Evolutionary conservation across 2,329 filamentous ascomycete genomes (phyloP), one percentile per base, ranked within the genome.

Genomic region (Incumbomyces delicatus): DNA sequence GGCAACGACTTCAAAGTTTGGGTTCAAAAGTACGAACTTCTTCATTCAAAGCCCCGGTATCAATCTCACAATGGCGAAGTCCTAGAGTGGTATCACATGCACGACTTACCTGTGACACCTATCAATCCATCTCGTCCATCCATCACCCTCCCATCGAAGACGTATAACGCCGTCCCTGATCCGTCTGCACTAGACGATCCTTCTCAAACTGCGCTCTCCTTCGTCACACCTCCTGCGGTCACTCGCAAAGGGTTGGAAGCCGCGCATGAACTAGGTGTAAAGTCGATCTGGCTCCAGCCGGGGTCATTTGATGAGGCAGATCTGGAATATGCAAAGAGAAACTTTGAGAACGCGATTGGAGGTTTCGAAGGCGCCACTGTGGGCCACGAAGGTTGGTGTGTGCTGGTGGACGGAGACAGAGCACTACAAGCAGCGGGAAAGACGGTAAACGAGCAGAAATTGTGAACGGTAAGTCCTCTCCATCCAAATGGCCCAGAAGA

Each of bases 281-380:
- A 78, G 14, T 76, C 85, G 20, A 81, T 95, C 4, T 95, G 87
- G 85, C 69, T 96, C 54, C 92, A 96, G 68, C 92, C 92, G 0
- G 92, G 90, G 1, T 89, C 80, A 13, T 96, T 85, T 61, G 81
- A 95, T 61, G 78, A 85, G 43, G 78, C 80, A 48, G 83, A 87
- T 17, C 61, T 95, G 52, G 69, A 75, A 34, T 88, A 77, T 63
- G 87, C 86, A 2, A 70, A 74, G 50, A 69, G 69, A 38, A 75
- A 83, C 53, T 95, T 92, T 58, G 70, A 80, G 54, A 83, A 71
- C 38, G 74, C 87, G 31, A 82, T 86, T 35, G 78, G 72, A 51
- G 80, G 74, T 71, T 81, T 32, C 79, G 81, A 22, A 80, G 81
- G 20, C 60, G 66, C 22, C 12, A 56, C 53, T 4, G 47, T 50